Base-by-base conservation (phyloP, 345 rosid genomes). In the Arabis alpina region DNA sequence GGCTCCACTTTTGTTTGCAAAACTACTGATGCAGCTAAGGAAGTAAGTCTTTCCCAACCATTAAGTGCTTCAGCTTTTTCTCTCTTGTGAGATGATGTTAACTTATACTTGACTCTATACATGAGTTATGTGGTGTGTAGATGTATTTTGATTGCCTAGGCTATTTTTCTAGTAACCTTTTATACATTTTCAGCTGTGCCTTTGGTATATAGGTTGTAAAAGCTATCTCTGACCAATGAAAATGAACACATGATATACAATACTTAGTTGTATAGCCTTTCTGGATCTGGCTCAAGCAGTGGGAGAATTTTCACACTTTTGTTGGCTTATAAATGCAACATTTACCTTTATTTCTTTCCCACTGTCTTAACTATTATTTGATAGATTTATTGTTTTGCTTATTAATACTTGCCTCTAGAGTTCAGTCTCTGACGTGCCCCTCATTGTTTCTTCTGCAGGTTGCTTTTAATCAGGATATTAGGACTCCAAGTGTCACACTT, bases 1-100 rank as follows among this genome's bases (percentile, higher is more conserved):
- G 98, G 99, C 74, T 90, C 96, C 48, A 91, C 96, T 43, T 94
- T 89, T 76, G 90, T 94, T 70, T 94, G 99, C 91, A 91, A 89
- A 82, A 85, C 80, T 34, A 77, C 64, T 66, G 92, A 91, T 64
- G 88, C 86, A 65, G 98, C 99, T 53, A 84, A 94, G 79, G 91
- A 91, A 95, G 99, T 91, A 84, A 76, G 79, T 69, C 16, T 61
- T 27, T 49, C 19, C 28, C 41, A 48, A 30, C 10, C 51, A 74
- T 59, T 59, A 44, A 34, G 41, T 49, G 48, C 34, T 47, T 54
- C 56, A 36, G 58, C 57, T 19, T 48, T 30, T 68, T 34, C 44
- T 54, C 49, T 44, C 23, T 43, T 44, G 44, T 34, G 14, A 37
- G 37, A 43, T 24, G 19, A 34, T 54, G 43, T 45, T 41, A 34